Percentiles rank a stretch among this genome's conserved stretches.
Conservation (phyloP, 108 stramenopile genomes). For the Cyclotella atomus region DNA sequence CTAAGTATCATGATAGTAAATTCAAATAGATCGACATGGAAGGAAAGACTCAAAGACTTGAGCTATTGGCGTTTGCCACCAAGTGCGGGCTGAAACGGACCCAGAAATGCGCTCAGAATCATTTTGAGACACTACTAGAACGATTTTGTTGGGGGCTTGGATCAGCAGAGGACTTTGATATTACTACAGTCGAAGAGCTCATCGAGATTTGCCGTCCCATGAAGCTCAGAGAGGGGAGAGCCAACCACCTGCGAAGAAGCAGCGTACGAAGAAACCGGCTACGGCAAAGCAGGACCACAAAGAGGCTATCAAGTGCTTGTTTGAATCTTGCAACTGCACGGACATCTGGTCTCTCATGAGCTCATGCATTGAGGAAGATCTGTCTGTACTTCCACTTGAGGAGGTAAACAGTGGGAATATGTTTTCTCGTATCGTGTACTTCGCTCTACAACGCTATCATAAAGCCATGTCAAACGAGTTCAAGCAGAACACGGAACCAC, state of each 20-base stretch:
- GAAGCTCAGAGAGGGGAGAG: too few species aligned
- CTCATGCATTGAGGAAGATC: constrained; percentile 2
- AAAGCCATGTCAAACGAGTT: background rate
- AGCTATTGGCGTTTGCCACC: background rate
- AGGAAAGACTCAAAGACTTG: background rate
- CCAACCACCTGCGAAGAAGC: background rate
- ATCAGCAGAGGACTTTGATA: background rate
- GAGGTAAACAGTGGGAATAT: background rate
- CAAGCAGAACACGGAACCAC: background rate
- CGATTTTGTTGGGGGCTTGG: background rate
- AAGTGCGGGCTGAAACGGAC: background rate
- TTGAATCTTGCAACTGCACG: background rate
- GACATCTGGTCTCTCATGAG: background rate
- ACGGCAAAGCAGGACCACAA: background rate
- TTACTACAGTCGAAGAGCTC: background rate
- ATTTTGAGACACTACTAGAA: background rate
- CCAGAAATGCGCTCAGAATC: background rate
- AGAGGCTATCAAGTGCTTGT: background rate
- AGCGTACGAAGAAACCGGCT: background rate
- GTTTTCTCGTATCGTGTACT: background rate
- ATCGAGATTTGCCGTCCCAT: background rate
- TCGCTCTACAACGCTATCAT: background rate
- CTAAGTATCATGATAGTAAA: background rate
- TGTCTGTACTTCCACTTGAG: background rate
- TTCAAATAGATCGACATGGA: background rate